A percentile compares a stretch with the other conserved stretches of the same genome.
phyloP scores from a whole-genome alignment of 2,329 filamentous ascomycete species.

The Phialemoniopsis sp. region DNA sequence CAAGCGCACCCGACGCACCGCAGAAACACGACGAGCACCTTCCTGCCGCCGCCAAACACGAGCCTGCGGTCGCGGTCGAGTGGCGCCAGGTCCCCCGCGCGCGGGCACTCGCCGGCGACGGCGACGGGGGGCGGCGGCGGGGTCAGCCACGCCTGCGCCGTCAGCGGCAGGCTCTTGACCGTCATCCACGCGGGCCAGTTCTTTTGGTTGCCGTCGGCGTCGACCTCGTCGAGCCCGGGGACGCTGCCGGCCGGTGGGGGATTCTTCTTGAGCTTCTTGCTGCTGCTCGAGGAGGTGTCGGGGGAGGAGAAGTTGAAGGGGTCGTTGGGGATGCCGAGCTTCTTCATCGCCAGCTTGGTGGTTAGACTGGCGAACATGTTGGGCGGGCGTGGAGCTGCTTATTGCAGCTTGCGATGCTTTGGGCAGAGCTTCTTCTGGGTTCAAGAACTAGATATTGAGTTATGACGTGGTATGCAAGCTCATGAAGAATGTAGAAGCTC shows the following conservation, averaged over 20 bases:
- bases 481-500: no score
- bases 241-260: slow-evolving; percentile 14
- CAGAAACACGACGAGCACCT: slow-evolving; percentile 45
- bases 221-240: slow-evolving; percentile 21
- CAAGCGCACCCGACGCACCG: slow-evolving; percentile 53
- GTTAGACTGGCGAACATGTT: slow-evolving; percentile 52
- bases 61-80: slow-evolving; percentile 40
- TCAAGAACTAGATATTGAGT: not conserved
- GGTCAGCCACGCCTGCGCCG: slow-evolving; percentile 48
- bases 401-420: slow-evolving; percentile 1
- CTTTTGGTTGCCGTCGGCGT: slow-evolving; percentile 17
- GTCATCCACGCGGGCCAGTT: slow-evolving; percentile 44
- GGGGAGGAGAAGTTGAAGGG: slow-evolving; percentile 37
- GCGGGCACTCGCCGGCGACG: slow-evolving; percentile 36
- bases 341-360: slow-evolving; percentile 55
- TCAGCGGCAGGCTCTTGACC: slow-evolving; percentile 43
- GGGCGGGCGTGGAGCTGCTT: slow-evolving; percentile 1
- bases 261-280: slow-evolving; percentile 23
- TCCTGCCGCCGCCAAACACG: slow-evolving; percentile 33
- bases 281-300: slow-evolving; percentile 21
- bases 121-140: slow-evolving; percentile 46
- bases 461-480: no score
- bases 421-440: no score
- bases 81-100: slow-evolving; percentile 43
- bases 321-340: slow-evolving; percentile 49